Percentiles rank a stretch among this genome's conserved stretches.
Evolutionary conservation across 140 eudicot genomes (phyloP).

Genomic region (Oenanthe javanica): DNA sequence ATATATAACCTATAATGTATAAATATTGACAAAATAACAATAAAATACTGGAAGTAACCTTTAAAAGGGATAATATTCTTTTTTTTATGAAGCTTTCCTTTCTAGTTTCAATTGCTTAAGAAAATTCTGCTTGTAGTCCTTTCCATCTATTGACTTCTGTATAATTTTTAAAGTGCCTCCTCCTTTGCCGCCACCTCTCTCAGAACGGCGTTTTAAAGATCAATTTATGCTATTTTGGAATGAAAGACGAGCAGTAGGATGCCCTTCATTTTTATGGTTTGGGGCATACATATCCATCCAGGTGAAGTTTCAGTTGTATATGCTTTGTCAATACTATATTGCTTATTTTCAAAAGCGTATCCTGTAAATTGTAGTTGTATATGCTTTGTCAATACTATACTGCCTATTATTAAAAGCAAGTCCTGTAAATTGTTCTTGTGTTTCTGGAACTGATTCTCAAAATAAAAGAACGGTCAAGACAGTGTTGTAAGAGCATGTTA

Average conservation of each 20-base stretch:
- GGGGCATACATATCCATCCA: constrained; percentile 50
- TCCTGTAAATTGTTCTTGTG: not conserved
- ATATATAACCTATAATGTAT: too few species aligned
- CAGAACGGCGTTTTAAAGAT: constrained; percentile 28
- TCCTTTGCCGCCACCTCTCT: constrained; percentile 27
- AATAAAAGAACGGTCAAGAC: not conserved
- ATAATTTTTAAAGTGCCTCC: constrained; percentile 86
- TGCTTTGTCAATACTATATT: not conserved
- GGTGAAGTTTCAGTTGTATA: constrained; percentile 32
- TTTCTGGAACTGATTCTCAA: not conserved
- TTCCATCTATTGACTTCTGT: constrained; percentile 20
- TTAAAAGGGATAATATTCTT: too few species aligned
- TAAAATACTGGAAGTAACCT: too few species aligned
- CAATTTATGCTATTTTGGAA: constrained; percentile 50
- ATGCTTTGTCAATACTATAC: not conserved
- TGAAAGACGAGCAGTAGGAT: constrained; percentile 52
- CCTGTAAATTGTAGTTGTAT: not conserved
- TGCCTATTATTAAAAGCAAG: not conserved
- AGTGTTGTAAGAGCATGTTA: not conserved
- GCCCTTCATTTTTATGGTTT: constrained; percentile 80
- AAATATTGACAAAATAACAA: too few species aligned
- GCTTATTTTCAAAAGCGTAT: not conserved
- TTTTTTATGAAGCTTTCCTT: not conserved
- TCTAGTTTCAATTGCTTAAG: not conserved
- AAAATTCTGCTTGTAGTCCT: constrained; percentile 16